Evolutionary conservation across 768 basidiomycete species (phyloP).

Genomic region (Boletus coccyginus): DNA sequence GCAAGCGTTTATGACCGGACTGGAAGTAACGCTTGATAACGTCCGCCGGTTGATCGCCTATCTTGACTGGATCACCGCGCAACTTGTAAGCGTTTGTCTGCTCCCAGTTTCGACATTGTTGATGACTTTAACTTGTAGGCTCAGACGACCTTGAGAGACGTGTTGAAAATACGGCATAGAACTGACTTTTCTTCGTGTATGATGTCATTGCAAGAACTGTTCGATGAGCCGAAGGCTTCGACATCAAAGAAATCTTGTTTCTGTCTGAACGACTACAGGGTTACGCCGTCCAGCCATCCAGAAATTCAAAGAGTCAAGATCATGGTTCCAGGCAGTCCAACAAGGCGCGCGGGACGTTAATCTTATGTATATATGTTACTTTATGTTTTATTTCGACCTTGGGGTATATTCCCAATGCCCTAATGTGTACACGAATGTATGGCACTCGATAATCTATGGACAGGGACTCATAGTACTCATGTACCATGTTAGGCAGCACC

Average conservation of each 20-base stretch:
- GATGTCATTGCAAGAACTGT: constrained; percentile 20
- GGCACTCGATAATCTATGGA: not conserved
- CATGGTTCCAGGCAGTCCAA: constrained; percentile 22
- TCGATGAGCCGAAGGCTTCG: constrained; percentile 11
- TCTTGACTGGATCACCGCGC: constrained; percentile 29
- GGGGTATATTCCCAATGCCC: constrained; percentile 6
- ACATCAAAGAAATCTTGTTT: constrained; percentile 9
- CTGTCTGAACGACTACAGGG: not conserved
- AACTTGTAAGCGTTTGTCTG: constrained; percentile 17
- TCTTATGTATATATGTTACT: constrained; percentile 9
- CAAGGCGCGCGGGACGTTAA: constrained; percentile 16
- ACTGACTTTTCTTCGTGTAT: constrained; percentile 16
- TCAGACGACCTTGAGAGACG: constrained; percentile 15
- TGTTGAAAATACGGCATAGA: not conserved
- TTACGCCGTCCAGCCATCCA: not conserved
- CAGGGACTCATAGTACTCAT: not conserved
- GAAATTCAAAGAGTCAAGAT: constrained; percentile 11
- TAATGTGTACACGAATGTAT: constrained; percentile 16
- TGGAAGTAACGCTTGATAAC: constrained; percentile 22
- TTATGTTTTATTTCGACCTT: constrained; percentile 8
- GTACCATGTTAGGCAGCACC: not conserved
- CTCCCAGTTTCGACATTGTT: not conserved
- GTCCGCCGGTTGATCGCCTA: constrained; percentile 21
- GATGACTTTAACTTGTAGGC: constrained; percentile 13
- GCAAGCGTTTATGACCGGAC: constrained; percentile 13